Evolutionary conservation across 2,329 filamentous ascomycete genomes (phyloP).

Genomic region (Aspergillus pseudotamarii): DNA sequence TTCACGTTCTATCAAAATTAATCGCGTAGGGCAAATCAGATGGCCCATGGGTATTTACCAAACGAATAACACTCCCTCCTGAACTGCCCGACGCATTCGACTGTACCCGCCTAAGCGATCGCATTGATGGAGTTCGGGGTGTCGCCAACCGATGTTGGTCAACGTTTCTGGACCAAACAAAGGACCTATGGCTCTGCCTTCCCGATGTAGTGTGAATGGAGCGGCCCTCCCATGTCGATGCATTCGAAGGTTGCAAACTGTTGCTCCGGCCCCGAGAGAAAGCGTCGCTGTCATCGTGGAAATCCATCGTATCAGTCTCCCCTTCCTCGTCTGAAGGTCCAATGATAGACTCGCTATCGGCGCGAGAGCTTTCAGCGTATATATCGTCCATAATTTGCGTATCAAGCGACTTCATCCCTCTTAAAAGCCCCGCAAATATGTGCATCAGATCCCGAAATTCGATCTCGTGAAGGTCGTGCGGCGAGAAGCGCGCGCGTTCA

Average conservation of each 20-base stretch:
- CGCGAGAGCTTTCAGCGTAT: constrained; percentile 25
- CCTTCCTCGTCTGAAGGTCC: constrained; percentile 44
- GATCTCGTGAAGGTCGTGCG: constrained; percentile 65
- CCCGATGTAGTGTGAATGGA: constrained; percentile 33
- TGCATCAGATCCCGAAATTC: constrained; percentile 81
- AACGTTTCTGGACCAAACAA: constrained; percentile 15
- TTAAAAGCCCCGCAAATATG: constrained; percentile 78
- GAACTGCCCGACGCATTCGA: constrained; percentile 39
- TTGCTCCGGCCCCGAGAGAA: constrained; percentile 28
- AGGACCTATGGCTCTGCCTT: constrained; percentile 24
- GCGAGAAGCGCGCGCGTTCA: constrained; percentile 83
- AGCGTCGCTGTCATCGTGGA: constrained; percentile 25
- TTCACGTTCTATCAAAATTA: constrained; percentile 18
- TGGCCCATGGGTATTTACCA: constrained; percentile 32
- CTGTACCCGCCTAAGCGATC: constrained; percentile 35
- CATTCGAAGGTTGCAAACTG: constrained; percentile 30
- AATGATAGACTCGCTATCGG: constrained; percentile 37
- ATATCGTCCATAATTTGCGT: constrained; percentile 53
- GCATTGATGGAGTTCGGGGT: constrained; percentile 38
- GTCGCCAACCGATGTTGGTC: constrained; percentile 16
- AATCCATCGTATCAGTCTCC: constrained; percentile 39
- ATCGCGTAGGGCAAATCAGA: constrained; percentile 41
- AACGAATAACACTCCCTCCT: constrained; percentile 44
- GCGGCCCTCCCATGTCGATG: constrained; percentile 33
- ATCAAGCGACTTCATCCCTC: constrained; percentile 70